These are phyloP conservation scores for Saccharomyces hybrid DNA, from an alignment of 1,139 yeast species.

Conservation along the genomic window DNA sequence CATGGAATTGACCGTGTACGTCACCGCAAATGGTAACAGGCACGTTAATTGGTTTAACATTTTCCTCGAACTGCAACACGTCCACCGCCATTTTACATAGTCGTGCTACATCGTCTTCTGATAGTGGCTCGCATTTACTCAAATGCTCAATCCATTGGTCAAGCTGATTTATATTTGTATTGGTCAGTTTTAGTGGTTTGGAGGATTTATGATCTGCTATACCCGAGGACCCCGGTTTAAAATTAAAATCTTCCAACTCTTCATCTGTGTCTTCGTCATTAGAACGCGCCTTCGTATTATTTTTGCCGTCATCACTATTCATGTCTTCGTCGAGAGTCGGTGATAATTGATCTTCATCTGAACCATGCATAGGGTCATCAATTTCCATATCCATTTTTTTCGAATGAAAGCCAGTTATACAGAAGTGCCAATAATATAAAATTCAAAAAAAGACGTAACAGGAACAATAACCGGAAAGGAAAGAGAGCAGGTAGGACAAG, in stretches of 20 bases:
- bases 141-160: constrained; percentile 86
- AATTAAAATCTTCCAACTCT: constrained; percentile 11
- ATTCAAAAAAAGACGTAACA: background rate
- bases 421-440: background rate
- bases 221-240: constrained; percentile 18
- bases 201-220: constrained; percentile 33
- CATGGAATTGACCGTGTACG: constrained; percentile 79
- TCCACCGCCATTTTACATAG: constrained; percentile 87
- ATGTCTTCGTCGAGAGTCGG: constrained; percentile 30
- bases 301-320: constrained; percentile 5
- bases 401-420: background rate
- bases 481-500: background rate
- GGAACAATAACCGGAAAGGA: background rate
- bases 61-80: constrained; percentile 71
- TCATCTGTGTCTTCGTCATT: constrained; percentile 11
- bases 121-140: constrained; percentile 69
- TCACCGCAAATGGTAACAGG: constrained; percentile 87
- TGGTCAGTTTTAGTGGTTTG: constrained; percentile 33
- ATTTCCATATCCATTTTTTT: constrained; percentile 53
- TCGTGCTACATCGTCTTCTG: constrained; percentile 70
- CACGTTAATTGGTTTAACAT: constrained; percentile 85
- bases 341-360: constrained; percentile 37
- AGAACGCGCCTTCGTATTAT: background rate
- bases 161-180: constrained; percentile 49
- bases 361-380: constrained; percentile 69